phyloP scores from a whole-genome alignment of 2,329 filamentous ascomycete genomes.

The Ophiocordyceps camponoti-leonardi region DNA sequence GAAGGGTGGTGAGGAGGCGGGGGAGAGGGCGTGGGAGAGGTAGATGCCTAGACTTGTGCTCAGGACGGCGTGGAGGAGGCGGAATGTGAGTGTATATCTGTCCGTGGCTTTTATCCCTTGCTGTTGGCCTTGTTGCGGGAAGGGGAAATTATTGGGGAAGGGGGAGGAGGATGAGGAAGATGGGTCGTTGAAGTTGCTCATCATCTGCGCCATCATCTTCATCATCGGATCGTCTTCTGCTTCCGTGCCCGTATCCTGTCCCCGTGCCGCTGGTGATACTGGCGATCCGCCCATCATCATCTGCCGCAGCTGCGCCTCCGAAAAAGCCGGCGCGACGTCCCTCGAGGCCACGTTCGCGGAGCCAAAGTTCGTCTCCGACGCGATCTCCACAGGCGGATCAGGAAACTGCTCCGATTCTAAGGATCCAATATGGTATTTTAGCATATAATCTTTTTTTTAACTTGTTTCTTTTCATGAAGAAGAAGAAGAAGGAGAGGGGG shows the following conservation, averaged over 20 bases:
- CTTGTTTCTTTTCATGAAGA: too few relatives aligned
- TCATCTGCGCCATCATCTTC: constrained; percentile 61
- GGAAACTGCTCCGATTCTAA: too few relatives aligned
- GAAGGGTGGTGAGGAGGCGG: too few relatives aligned
- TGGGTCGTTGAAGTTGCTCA: constrained; percentile 24
- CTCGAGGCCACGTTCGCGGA: too few relatives aligned
- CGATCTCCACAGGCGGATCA: too few relatives aligned
- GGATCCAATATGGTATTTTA: too few relatives aligned
- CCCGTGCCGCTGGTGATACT: constrained; percentile 4
- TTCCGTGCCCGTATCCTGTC: not conserved
- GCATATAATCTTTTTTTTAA: not conserved
- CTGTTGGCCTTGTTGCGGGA: constrained; percentile 23
- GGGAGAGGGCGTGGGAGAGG: too few relatives aligned
- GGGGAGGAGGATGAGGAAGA: constrained; percentile 10
- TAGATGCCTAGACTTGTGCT: constrained; percentile 54
- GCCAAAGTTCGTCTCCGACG: too few relatives aligned
- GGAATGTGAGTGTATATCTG: constrained; percentile 39
- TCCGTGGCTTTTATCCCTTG: constrained; percentile 13
- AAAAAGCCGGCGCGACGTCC: constrained; percentile 21
- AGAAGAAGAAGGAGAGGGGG: not conserved
- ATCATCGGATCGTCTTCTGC: constrained; percentile 23
- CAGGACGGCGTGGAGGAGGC: constrained; percentile 55
- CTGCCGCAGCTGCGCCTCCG: constrained; percentile 45
- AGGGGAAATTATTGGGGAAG: constrained; percentile 17
- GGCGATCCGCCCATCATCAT: constrained; percentile 46